Base-by-base conservation (phyloP, 495 filamentous ascomycete genomes). In the Rostrohypoxylon terebratum region DNA sequence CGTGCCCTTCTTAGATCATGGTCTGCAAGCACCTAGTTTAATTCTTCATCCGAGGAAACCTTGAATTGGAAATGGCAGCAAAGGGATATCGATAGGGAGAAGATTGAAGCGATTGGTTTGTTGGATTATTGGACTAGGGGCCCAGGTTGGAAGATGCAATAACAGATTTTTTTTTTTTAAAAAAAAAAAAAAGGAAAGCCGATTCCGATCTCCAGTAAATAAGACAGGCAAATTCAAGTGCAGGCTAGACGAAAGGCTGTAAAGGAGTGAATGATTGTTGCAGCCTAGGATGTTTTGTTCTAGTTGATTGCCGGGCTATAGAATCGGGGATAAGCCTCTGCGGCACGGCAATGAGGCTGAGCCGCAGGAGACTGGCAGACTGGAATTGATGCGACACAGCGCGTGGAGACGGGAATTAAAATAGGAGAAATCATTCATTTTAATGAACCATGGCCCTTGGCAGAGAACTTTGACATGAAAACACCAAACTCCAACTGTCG, bases 341-440 rank as follows among this genome's bases (percentile, higher is more conserved):
- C 57, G 51, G 63, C 63, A 66, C 45, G 36, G 54, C 18, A 53
- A 53, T 54, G 55, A 73, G 71, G 66, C 71, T 69, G 66, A 69
- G 71, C 61, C 61, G 65, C 61, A 68, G 31, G 23, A 50, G 34
- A 48, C 9, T 40, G 53, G 31, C 40, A 13, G 44, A 53, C 9
- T 40, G 53, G 31, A 48, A 13, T 34, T 53, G 54, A 59, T 68
- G 70, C 55, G 58, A 73, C 71, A 66, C 61, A 45, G 66, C 8
- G 57, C 71, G 71, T 73, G 71, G 71, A 68, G 71, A 69, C 57
- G 38, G 44, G 23, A 68, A 51, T 63, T 67, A 68, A 65, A 68
- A 73, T 64, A 73, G 64, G 64, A 68, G 55, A 68, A 68, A 68
- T 53, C 60, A 40, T 65, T 73, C 70, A 73, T 73, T 68, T 73